Evolutionary conservation across 2,329 filamentous ascomycete species (phyloP).

Genomic region (Paecilomyces fulvus): DNA sequence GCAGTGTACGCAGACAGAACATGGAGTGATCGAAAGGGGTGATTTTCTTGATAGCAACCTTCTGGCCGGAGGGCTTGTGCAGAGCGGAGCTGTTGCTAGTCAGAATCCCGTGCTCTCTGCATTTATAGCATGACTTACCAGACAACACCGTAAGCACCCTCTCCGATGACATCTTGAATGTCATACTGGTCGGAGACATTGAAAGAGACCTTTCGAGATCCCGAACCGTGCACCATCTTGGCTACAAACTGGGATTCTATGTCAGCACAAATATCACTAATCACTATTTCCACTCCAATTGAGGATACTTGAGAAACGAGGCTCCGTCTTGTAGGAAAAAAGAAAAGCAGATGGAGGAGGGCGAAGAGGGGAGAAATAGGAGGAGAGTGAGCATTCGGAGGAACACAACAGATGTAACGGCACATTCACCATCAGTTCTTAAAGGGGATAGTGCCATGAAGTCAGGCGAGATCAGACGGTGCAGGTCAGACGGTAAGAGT

Average conservation of each 20-base stretch:
- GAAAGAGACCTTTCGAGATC: slow-evolving; percentile 92
- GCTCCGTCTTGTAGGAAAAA: background rate
- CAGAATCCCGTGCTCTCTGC: slow-evolving; percentile 6
- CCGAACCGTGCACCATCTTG: slow-evolving; percentile 42
- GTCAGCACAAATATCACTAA: background rate
- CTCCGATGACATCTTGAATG: slow-evolving; percentile 97
- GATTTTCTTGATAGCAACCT: slow-evolving; percentile 99
- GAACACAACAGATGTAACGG: background rate
- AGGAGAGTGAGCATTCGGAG: background rate
- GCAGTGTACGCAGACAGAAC: slow-evolving; percentile 92
- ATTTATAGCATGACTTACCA: slow-evolving; percentile 56
- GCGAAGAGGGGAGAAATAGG: background rate
- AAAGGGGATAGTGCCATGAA: background rate
- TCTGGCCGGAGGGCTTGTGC: slow-evolving; percentile 95
- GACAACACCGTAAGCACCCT: slow-evolving; percentile 96
- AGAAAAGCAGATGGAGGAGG: background rate
- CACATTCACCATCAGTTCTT: background rate
- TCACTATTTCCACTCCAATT: too few relatives aligned
- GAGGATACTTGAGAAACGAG: background rate
- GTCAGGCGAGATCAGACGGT: background rate
- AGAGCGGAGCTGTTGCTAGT: slow-evolving; percentile 66
- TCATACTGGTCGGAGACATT: slow-evolving; percentile 99
- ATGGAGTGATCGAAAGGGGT: slow-evolving; percentile 98
- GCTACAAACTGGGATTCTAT: background rate
- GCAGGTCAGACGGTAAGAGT: background rate